Evolutionary conservation across 2,329 filamentous ascomycete species (phyloP).

Genomic region (Beauveria rudraprayagi): DNA sequence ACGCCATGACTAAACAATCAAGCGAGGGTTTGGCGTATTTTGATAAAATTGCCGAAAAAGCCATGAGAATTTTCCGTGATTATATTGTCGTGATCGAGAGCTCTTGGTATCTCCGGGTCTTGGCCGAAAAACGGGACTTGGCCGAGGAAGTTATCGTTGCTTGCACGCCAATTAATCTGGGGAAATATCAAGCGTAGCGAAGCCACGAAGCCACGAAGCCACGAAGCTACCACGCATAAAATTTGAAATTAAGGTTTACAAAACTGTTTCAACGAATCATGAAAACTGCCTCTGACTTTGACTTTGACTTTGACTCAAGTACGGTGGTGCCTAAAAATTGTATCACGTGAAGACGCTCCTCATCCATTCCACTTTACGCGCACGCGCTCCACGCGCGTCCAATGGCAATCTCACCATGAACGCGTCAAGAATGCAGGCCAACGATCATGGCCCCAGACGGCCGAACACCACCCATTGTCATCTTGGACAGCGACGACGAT

Average conservation of each 20-base stretch:
- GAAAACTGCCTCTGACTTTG: background rate
- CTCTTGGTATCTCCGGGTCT: too few species aligned
- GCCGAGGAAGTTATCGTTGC: background rate
- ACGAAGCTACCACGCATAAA: background rate
- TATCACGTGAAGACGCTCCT: slow-evolving; percentile 11
- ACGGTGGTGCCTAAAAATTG: background rate
- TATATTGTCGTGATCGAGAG: too few species aligned
- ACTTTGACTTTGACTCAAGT: background rate
- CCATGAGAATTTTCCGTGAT: too few species aligned
- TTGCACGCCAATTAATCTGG: background rate
- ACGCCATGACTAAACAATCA: too few species aligned
- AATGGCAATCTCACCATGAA: background rate
- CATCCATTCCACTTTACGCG: background rate
- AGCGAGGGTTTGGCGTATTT: too few species aligned
- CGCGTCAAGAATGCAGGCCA: background rate
- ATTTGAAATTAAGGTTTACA: background rate
- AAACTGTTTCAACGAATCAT: background rate
- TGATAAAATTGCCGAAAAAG: too few species aligned
- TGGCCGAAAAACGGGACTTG: too few species aligned
- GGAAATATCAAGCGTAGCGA: too few species aligned
- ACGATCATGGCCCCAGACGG: background rate
- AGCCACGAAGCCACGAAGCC: too few species aligned
- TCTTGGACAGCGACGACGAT: slow-evolving; percentile 7
- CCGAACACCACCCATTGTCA: background rate
- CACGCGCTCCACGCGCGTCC: background rate